phyloP scores from a whole-genome alignment of 805 yeast genomes.

The Barnettozyma californica region DNA sequence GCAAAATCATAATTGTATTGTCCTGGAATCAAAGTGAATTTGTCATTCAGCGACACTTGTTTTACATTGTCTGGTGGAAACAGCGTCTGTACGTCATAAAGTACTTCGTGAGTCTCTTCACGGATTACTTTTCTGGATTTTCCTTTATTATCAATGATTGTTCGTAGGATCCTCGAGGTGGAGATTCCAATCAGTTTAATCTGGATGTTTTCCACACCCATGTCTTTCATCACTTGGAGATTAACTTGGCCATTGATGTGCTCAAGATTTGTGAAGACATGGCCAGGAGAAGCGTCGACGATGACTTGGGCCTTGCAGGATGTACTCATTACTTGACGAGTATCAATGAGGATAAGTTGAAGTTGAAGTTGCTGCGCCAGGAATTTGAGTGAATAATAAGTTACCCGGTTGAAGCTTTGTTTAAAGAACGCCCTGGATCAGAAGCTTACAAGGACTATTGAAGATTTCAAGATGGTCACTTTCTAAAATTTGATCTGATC shows the following conservation, averaged over 20 bases:
- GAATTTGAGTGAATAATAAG: too few relatives aligned
- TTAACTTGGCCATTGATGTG: constrained; percentile 14
- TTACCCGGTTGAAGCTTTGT: too few relatives aligned
- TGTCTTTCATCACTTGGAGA: constrained; percentile 23
- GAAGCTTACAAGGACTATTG: too few relatives aligned
- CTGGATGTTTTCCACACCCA: constrained; percentile 41
- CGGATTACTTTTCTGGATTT: constrained; percentile 5
- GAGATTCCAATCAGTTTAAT: constrained; percentile 50
- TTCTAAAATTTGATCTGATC: too few relatives aligned
- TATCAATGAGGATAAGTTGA: too few relatives aligned
- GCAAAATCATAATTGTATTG: constrained; percentile 43
- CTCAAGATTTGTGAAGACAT: constrained; percentile 14
- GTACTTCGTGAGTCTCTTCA: constrained; percentile 33
- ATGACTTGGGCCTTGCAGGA: neutral
- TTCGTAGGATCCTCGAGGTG: constrained; percentile 31
- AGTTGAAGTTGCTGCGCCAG: too few relatives aligned
- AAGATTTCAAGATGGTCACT: too few relatives aligned
- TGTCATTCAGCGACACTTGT: constrained; percentile 34
- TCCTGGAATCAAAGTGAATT: constrained; percentile 35
- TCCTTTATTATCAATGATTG: constrained; percentile 6
- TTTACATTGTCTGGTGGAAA: constrained; percentile 49
- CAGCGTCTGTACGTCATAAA: constrained; percentile 44
- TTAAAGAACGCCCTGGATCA: too few relatives aligned
- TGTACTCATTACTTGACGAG: constrained; percentile 1
- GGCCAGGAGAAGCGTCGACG: neutral